phyloP scores from a whole-genome alignment of 768 basidiomycete species.

The Cystobasidium ongulense region DNA sequence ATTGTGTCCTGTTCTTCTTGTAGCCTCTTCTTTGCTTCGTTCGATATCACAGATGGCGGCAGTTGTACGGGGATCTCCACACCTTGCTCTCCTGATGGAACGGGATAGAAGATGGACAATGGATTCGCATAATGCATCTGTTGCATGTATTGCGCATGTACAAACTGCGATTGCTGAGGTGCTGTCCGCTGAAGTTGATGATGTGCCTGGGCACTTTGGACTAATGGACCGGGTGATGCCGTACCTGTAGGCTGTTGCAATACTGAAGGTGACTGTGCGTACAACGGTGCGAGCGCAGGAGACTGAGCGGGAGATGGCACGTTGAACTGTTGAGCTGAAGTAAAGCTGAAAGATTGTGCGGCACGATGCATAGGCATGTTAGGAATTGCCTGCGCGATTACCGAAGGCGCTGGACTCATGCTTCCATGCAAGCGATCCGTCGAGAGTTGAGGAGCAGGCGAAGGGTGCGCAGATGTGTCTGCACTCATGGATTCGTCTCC shows the following conservation, averaged over 20 bases:
- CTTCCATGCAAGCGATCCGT: conserved; percentile 10
- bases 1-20: conserved; percentile 3
- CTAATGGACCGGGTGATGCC: not conserved
- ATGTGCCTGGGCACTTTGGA: not conserved
- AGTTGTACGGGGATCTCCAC: not conserved
- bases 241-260: not conserved
- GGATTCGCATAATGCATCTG: not conserved
- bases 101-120: not conserved
- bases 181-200: not conserved
- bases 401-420: not conserved
- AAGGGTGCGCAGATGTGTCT: conserved; percentile 1
- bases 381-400: not conserved
- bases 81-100: conserved; percentile 10
- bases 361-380: not conserved
- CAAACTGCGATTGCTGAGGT: not conserved
- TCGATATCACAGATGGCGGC: not conserved
- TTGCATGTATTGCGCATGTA: not conserved
- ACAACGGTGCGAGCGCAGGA: not conserved
- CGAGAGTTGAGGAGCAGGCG: not conserved
- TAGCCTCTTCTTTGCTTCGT: conserved; percentile 4
- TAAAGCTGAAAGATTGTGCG: not conserved
- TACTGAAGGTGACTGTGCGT: not conserved
- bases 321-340: not conserved
- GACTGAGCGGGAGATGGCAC: not conserved
- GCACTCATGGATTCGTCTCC: not conserved